A percentile compares a stretch with the other conserved stretches of the same genome.
Evolutionary conservation across 208 protist genomes (phyloP).

Genomic region (Acanthamoeba lenticulata): DNA sequence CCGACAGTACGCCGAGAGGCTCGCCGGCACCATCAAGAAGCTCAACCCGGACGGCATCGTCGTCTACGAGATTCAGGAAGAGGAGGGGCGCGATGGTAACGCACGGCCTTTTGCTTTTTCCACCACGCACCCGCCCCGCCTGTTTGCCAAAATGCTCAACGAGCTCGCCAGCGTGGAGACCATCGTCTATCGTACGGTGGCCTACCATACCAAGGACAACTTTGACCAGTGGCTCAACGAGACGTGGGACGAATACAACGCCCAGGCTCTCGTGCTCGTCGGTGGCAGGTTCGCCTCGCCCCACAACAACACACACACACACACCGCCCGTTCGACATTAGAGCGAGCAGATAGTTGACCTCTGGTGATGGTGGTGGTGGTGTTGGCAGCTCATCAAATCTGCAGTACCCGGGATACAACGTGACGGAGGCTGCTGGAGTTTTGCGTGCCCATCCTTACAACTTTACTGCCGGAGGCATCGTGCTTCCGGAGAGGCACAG

Average conservation of each 20-base stretch:
- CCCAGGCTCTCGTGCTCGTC: conserved; percentile 37
- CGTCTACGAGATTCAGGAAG: conserved; percentile 49
- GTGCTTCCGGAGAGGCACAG: conserved; percentile 17
- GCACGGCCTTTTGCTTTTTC: not conserved
- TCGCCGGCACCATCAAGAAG: conserved; percentile 34
- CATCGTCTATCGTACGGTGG: conserved; percentile 33
- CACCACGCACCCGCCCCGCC: conserved; percentile 14
- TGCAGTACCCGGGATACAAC: conserved; percentile 31
- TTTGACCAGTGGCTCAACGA: conserved; percentile 25
- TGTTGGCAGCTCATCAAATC: not conserved
- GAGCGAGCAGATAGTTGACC: not conserved
- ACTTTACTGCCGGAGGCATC: not conserved
- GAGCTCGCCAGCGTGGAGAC: not conserved
- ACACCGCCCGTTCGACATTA: too few relatives aligned
- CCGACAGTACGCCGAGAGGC: conserved; percentile 8
- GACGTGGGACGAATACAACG: conserved; percentile 39
- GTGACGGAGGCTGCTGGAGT: conserved; percentile 29
- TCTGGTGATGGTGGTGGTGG: not conserved
- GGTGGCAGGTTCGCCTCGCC: not conserved
- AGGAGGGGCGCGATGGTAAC: conserved; percentile 34
- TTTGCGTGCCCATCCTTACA: not conserved
- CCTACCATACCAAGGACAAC: conserved; percentile 25
- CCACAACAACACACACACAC: not conserved
- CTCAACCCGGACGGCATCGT: not conserved
- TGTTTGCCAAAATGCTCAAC: conserved; percentile 37